phyloP scores from a whole-genome alignment of 2,329 filamentous ascomycete genomes.

The Scopulariopsis brevicaulis region DNA sequence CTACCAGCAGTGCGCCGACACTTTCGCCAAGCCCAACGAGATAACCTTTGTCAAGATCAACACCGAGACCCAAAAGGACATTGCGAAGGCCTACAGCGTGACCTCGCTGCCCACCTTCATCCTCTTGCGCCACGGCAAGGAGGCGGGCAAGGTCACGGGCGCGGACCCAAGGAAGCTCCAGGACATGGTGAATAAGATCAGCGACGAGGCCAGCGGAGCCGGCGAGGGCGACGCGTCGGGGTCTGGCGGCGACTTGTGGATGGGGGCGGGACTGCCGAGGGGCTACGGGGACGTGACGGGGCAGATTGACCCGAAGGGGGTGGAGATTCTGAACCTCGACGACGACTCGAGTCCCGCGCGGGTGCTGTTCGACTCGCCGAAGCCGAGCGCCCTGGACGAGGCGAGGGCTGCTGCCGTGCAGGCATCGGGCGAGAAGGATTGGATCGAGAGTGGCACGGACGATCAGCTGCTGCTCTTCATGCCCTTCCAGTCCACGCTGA shows the following conservation, averaged over 20 bases:
- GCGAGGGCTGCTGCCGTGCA: constrained; percentile 32
- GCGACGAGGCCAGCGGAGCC: constrained; percentile 48
- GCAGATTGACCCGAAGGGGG: constrained; percentile 64
- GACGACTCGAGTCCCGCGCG: constrained; percentile 62
- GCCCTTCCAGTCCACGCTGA: constrained; percentile 78
- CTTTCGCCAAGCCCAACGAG: constrained; percentile 58
- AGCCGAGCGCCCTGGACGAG: constrained; percentile 53
- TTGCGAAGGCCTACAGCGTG: constrained; percentile 63
- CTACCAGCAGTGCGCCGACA: constrained; percentile 64
- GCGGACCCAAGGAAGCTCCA: constrained; percentile 63
- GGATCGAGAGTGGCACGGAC: constrained; percentile 93
- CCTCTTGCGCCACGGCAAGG: constrained; percentile 63
- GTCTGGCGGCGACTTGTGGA: constrained; percentile 46
- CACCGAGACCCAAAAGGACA: constrained; percentile 62
- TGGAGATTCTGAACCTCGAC: constrained; percentile 84
- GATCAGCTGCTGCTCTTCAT: constrained; percentile 91
- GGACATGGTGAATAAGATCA: constrained; percentile 59
- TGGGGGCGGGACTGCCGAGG: constrained; percentile 62
- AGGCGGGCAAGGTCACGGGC: constrained; percentile 51
- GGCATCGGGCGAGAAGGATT: constrained; percentile 46
- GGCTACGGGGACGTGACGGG: constrained; percentile 78
- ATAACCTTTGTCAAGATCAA: constrained; percentile 86
- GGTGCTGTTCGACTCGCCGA: constrained; percentile 57
- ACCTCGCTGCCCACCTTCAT: constrained; percentile 84
- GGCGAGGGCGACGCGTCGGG: constrained; percentile 29